Evolutionary conservation across 352 stramenopile genomes (phyloP).

Genomic region (Thalassiosira sp.): DNA sequence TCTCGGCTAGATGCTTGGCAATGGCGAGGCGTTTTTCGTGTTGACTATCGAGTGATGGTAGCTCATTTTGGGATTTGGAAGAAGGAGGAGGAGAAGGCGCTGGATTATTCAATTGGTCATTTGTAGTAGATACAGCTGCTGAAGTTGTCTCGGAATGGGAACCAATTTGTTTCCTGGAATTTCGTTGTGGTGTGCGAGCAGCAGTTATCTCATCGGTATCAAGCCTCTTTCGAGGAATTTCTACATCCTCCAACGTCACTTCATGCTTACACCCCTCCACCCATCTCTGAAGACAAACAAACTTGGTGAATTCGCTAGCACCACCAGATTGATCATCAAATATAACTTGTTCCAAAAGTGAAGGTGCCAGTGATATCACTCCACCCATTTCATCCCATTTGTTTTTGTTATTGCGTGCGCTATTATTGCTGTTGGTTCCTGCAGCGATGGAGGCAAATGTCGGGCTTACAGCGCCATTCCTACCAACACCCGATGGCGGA

Average conservation of each 20-base stretch:
- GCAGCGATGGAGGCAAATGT: background rate
- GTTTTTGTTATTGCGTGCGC: background rate
- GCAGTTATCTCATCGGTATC: slow-evolving; percentile 17
- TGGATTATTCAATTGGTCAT: no score
- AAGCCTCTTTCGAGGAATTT: slow-evolving; percentile 17
- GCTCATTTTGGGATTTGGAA: slow-evolving; percentile 14
- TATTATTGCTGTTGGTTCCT: background rate
- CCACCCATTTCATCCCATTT: slow-evolving; percentile 18
- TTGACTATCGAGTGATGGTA: slow-evolving; percentile 12
- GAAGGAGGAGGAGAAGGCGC: background rate
- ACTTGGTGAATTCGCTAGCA: slow-evolving; percentile 48
- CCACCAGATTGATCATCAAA: slow-evolving; percentile 41
- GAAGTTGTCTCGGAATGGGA: background rate
- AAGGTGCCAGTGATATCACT: slow-evolving; percentile 31
- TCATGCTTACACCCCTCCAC: slow-evolving; percentile 33
- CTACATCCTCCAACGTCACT: slow-evolving; percentile 18
- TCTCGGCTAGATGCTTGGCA: slow-evolving; percentile 28
- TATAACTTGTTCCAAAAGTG: slow-evolving; percentile 42
- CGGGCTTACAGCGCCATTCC: background rate
- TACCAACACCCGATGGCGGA: background rate
- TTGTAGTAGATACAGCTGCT: no score
- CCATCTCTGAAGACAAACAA: slow-evolving; percentile 42
- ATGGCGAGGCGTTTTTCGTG: slow-evolving; percentile 23
- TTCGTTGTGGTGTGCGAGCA: slow-evolving; percentile 15
- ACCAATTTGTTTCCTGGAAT: slow-evolving; percentile 2